Base-by-base conservation (phyloP, 495 filamentous ascomycete genomes). In the Xylaria telfairii region DNA sequence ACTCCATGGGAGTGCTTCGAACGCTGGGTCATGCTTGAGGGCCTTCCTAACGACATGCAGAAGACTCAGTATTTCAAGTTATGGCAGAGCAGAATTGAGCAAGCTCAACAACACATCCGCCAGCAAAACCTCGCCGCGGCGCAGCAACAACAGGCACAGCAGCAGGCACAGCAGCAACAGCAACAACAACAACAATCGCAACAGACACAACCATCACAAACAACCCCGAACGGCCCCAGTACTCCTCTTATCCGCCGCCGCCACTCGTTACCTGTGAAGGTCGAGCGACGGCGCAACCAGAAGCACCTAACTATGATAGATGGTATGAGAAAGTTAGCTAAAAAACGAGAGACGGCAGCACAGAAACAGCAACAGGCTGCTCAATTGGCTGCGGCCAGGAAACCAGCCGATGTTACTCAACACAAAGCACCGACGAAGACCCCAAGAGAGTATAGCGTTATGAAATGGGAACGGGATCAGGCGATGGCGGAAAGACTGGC, bases 1-100 rank as follows among this genome's bases (percentile, higher is more conserved):
- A 98, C 96, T 4, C 95, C 96, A 6, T 99, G 96, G 96, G 96
- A 99, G 81, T 99, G 96, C 76, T 99, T 98, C 75, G 96, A 99
- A 78, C 90, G 96, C 46, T 98, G 95, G 94, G 89, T 97, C 19
- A 89, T 90, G 66, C 82, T 98, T 12, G 96, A 98, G 81, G 93
- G 93, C 6, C 81, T 97, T 44, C 94, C 94, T 21, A 88, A 88
- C 47, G 96, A 99, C 67, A 96, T 98, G 92, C 89, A 89, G 30
- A 96, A 97, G 81, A 96, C 92, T 4, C 92, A 91, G 46, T 98
- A 97, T 77, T 98, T 97, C 85, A 88, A 92, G 76, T 87, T 92
- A 12, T 97, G 95, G 75, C 91, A 93, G 73, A 85, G 86, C 68
- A 86, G 94, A 51, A 89, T 97, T 59, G 93, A 97, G 72, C 87